Evolutionary conservation across 2,329 filamentous ascomycete genomes (phyloP).

Genomic region (Fusarium verrucosum): DNA sequence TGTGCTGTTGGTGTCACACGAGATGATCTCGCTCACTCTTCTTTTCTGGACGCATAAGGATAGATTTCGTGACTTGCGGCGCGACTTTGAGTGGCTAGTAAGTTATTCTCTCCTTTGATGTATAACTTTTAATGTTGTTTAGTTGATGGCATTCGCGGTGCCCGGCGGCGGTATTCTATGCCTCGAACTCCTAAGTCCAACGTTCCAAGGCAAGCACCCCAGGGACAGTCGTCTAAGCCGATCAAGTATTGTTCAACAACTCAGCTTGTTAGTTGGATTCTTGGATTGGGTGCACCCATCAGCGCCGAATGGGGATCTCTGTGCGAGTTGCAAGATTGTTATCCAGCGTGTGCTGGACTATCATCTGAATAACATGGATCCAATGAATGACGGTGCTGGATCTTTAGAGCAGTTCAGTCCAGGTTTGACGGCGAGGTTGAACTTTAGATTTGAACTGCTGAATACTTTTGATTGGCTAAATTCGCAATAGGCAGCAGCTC

Average conservation of each 20-base stretch:
- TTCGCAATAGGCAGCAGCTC: neutral
- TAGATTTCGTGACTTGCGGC: neutral
- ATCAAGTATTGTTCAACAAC: slow-evolving; percentile 8
- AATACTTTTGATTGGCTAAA: slow-evolving; percentile 19
- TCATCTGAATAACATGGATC: neutral
- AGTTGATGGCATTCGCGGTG: slow-evolving; percentile 6
- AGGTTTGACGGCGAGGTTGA: neutral
- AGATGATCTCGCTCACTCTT: slow-evolving; percentile 1
- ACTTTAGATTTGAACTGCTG: slow-evolving; percentile 10
- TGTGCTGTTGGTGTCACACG: slow-evolving; percentile 8
- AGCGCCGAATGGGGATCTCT: neutral
- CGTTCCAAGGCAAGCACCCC: neutral
- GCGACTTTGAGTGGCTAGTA: slow-evolving; percentile 11
- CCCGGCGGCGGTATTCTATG: slow-evolving; percentile 3
- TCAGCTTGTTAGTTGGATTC: slow-evolving; percentile 1
- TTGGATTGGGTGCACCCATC: slow-evolving; percentile 18
- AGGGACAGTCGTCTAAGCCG: neutral
- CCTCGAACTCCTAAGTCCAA: neutral
- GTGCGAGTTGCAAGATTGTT: slow-evolving; percentile 12
- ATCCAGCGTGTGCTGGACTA: slow-evolving; percentile 16
- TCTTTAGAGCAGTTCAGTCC: slow-evolving; percentile 5
- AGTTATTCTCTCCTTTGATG: rapidly evolving
- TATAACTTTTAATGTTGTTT: neutral
- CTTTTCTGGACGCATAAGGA: slow-evolving; percentile 21
- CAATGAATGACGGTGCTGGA: neutral